Conservation (phyloP, 331 rosid genomes). For the Quercus tomentella region DNA sequence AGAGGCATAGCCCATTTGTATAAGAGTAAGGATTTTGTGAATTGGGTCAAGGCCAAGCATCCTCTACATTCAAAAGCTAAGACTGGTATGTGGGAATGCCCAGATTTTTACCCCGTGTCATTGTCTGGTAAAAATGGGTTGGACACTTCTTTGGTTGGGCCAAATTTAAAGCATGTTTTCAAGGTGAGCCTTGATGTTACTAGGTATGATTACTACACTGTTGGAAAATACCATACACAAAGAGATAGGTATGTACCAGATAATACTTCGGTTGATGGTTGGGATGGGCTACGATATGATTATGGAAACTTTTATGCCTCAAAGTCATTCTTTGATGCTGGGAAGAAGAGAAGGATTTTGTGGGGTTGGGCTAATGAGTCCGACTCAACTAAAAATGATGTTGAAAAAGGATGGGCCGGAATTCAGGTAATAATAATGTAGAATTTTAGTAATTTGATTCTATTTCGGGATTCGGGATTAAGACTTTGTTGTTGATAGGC, state of each 20-base stretch:
- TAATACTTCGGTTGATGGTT: conserved; percentile 49
- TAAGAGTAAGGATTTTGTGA: conserved; percentile 46
- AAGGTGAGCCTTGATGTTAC: conserved; percentile 74
- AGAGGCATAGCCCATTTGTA: conserved; percentile 69
- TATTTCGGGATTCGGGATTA: no score
- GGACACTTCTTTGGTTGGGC: conserved; percentile 38
- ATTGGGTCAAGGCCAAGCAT: conserved; percentile 61
- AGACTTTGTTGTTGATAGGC: no score
- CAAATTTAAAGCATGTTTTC: conserved; percentile 50
- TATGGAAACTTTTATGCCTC: conserved; percentile 93
- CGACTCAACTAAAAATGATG: conserved; percentile 29
- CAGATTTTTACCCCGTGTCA: conserved; percentile 36
- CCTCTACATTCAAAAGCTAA: conserved; percentile 48
- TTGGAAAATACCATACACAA: conserved; percentile 38
- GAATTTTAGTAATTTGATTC: neutral
- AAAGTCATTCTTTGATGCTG: conserved; percentile 67
- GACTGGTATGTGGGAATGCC: conserved; percentile 97
- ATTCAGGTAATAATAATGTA: conserved; percentile 47
- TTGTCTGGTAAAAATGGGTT: conserved; percentile 27
- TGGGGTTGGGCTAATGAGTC: conserved; percentile 99
- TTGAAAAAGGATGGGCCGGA: conserved; percentile 85
- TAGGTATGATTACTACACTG: conserved; percentile 67
- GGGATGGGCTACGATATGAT: conserved; percentile 78
- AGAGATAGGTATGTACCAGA: conserved; percentile 53
- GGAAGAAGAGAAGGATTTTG: conserved; percentile 48